Base-by-base conservation (phyloP, 352 stramenopile species). In the Pythium brassicae region DNA sequence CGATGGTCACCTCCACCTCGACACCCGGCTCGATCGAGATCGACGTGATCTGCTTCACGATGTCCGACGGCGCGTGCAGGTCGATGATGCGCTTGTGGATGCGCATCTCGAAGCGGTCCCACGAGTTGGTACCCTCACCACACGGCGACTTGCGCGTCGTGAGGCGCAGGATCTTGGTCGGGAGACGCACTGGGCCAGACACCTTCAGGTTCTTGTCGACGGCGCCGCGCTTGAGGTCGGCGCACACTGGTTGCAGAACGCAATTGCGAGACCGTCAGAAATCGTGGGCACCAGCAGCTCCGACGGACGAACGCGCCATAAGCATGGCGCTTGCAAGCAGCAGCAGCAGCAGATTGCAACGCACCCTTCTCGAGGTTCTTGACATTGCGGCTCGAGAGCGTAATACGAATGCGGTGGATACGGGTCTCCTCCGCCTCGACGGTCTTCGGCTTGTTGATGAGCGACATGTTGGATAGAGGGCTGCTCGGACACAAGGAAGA, bases 1-100 rank as follows among this genome's bases (percentile, higher is more conserved):
- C 93, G 78, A 98, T 98, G 60, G 89, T 98, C 61, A 99, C 96
- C 79, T 99, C 96, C 69, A 99, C 94, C 76, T 99, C 95, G 52
- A 99, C 97, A 92, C 97, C 97, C 63, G 97, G 93, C 78, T 99
- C 97, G 70, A 99, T 99, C 60, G 84, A 96, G 84, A 99, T 99
- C 64, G 89, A 98, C 56, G 97, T 99, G 77, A 99, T 98, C 83
- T 99, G 92, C 94, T 99, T 99, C 59, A 99, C 97, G 62, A 99
- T 97, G 83, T 99, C 96, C 71, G 95, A 97, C 48, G 97, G 95
- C 57, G 96, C 94, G 77, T 99, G 89, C 59, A 99, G 81, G 76
- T 99, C 97, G 74, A 99, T 98, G 74, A 99, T 97, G 69, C 97
- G 94, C 94, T 99, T 99, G 88, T 97, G 91, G 70, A 97, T 96